A percentile compares a stretch with the other conserved stretches of the same genome.
Conservation (phyloP, 768 basidiomycete species). For the Pseudohyphozyma bogoriensis region DNA sequence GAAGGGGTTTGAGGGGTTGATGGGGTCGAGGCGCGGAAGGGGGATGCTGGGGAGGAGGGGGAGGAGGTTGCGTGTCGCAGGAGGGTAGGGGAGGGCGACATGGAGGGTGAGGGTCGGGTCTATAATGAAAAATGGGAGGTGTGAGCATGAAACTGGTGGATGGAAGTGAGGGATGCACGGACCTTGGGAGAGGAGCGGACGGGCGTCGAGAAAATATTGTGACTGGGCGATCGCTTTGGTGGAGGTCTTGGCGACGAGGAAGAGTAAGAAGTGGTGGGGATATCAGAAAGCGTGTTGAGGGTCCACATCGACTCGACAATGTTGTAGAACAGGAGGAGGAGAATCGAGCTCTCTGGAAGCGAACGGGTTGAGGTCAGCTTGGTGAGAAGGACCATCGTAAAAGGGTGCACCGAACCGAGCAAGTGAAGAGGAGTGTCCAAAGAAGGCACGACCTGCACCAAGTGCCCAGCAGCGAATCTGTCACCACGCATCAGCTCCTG, state of each 20-base stretch:
- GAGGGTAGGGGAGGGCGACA: neutral
- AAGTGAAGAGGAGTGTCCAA: slow-evolving; percentile 24
- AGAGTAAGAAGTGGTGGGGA: slow-evolving; percentile 6
- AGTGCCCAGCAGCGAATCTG: slow-evolving; percentile 18
- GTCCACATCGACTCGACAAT: slow-evolving; percentile 21
- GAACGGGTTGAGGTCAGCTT: accelerated
- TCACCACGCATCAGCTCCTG: neutral
- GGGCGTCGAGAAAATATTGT: slow-evolving; percentile 1
- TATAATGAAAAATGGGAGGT: slow-evolving; percentile 7
- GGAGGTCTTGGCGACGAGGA: neutral
- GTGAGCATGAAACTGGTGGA: neutral
- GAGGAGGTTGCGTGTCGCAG: neutral
- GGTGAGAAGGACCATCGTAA: too few relatives aligned
- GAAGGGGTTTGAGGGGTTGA: neutral
- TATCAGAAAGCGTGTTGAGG: slow-evolving; percentile 20
- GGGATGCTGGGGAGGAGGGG: slow-evolving; percentile 1
- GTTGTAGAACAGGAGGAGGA: slow-evolving; percentile 24
- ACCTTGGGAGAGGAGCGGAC: slow-evolving; percentile 23
- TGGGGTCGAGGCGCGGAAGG: slow-evolving; percentile 19
- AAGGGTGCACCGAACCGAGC: neutral
- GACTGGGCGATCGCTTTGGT: neutral
- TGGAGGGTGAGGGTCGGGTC: slow-evolving; percentile 17
- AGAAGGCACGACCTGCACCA: slow-evolving; percentile 8
- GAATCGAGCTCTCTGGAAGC: slow-evolving; percentile 11
- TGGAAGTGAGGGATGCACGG: neutral